Base-by-base conservation (phyloP, 768 basidiomycete genomes). In the Kockovaella imperatae region DNA sequence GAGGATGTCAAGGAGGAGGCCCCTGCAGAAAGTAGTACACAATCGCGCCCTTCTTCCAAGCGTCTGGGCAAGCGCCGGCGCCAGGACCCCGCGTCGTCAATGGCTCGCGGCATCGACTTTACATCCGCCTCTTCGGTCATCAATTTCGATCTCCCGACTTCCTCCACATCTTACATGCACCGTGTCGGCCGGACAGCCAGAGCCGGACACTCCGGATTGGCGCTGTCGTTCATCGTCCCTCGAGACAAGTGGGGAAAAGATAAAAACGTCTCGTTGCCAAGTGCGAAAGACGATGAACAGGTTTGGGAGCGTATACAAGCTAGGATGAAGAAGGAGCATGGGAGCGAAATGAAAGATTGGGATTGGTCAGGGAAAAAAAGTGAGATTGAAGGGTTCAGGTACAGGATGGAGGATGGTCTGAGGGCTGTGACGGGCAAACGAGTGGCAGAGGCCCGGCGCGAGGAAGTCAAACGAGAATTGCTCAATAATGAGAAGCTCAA, bases 361-460 rank as follows among this genome's bases (percentile, higher is more conserved):
- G 78, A 82, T 30, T 96, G 96, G 61, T 69, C 69, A 51, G 90
- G 95, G 52, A 85, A 85, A 83, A 86, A 82, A 67, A 85, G 56
- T 17, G 71, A 95, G 75, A 88, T 97, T 17, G 91, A 99, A 60
- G 89, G 87, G 18, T 99, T 99, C 74, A 76, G 91, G 64, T 99
- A 99, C 73, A 79, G 95, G 40, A 96, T 96, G 93, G 87, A 93
- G 65, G 95, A 97, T 64, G 95, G 88, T 1, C 67, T 97, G 60
- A 77, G 87, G 55, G 79, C 83, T 38, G 90, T 95, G 8, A 97
- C 95, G 47, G 78, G 83, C 57, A 83, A 80, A 48, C 81, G 83
- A 5, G 81, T 97, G 53, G 79, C 83, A 56, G 93, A 99, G 71
- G 95, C 95, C 1, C 76, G 90, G 59, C 77, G 95, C 38, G 93